phyloP scores from a whole-genome alignment of 2,329 filamentous ascomycete genomes.

The Lojkania enalia region DNA sequence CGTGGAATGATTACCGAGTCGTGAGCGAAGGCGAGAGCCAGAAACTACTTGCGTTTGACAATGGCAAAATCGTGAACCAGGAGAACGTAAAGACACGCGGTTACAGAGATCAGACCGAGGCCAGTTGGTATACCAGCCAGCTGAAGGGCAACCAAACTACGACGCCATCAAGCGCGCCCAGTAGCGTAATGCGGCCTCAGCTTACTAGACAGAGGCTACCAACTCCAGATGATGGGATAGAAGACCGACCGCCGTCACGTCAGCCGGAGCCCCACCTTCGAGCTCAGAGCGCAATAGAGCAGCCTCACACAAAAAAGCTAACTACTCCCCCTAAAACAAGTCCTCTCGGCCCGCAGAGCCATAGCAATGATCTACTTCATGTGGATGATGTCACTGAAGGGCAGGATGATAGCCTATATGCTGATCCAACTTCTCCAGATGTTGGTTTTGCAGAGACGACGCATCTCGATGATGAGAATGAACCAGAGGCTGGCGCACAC shows the following conservation, averaged over 20 bases:
- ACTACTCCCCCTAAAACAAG: constrained; percentile 38
- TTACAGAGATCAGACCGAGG: constrained; percentile 80
- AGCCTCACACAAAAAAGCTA: constrained; percentile 15
- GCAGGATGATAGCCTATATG: constrained; percentile 28
- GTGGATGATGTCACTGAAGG: constrained; percentile 13
- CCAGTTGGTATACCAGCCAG: constrained; percentile 81
- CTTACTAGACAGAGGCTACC: constrained; percentile 30
- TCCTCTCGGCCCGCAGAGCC: constrained; percentile 19
- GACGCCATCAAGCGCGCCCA: constrained; percentile 31
- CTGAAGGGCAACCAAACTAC: constrained; percentile 51
- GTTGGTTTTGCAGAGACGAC: constrained; percentile 4
- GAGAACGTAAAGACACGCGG: constrained; percentile 61
- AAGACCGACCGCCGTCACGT: constrained; percentile 36
- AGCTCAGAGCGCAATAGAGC: neutral
- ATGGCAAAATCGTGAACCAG: constrained; percentile 69
- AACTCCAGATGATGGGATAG: constrained; percentile 31
- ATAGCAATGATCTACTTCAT: constrained; percentile 8
- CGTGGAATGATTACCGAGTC: constrained; percentile 84
- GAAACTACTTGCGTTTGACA: constrained; percentile 68
- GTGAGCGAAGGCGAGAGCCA: constrained; percentile 83
- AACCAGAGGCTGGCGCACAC: neutral
- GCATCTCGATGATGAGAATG: neutral
- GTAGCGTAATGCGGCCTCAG: constrained; percentile 22
- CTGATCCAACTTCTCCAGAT: constrained; percentile 20
- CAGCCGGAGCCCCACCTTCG: constrained; percentile 29